A percentile compares a stretch with the other conserved stretches of the same genome.
These are phyloP conservation scores for Xerocomus amazonicus DNA, from an alignment of 1,284 basidiomycete genomes.

Conservation along the genomic window DNA sequence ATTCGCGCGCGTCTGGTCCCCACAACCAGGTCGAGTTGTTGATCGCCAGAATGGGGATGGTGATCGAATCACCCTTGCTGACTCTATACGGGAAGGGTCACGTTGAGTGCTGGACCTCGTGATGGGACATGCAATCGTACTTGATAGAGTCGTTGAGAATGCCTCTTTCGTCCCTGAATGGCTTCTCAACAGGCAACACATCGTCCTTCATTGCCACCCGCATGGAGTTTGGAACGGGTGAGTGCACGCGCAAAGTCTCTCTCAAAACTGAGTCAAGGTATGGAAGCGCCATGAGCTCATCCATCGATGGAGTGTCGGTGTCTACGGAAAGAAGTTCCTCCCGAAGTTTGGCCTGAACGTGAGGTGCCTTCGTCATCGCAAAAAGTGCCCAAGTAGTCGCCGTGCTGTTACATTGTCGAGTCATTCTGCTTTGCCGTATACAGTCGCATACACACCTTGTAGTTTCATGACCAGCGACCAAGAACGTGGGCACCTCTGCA, in stretches of 20 bases:
- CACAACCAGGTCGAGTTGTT: constrained; percentile 41
- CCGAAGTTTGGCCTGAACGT: constrained; percentile 64
- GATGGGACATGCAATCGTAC: background rate
- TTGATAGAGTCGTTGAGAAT: constrained; percentile 29
- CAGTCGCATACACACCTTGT: constrained; percentile 46
- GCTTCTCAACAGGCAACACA: constrained; percentile 51
- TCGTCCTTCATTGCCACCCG: constrained; percentile 55
- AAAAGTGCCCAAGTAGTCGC: constrained; percentile 61
- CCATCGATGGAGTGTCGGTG: constrained; percentile 56
- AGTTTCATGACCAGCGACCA: constrained; percentile 78
- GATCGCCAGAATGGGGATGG: constrained; percentile 40
- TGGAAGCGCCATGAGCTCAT: constrained; percentile 53
- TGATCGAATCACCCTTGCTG: constrained; percentile 36
- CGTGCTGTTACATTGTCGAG: constrained; percentile 34
- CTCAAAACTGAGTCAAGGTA: constrained; percentile 66
- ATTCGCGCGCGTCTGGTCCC: constrained; percentile 44
- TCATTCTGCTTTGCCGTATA: background rate
- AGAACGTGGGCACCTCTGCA: constrained; percentile 36
- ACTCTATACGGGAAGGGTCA: constrained; percentile 26
- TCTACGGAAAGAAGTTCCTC: constrained; percentile 54
- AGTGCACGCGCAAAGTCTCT: constrained; percentile 64
- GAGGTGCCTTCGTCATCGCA: constrained; percentile 52
- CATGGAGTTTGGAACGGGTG: constrained; percentile 55
- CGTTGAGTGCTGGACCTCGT: background rate
- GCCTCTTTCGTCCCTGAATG: constrained; percentile 43